Evolutionary conservation across 2,329 filamentous ascomycete genomes (phyloP).

Genomic region (Trichoderma asperellum): DNA sequence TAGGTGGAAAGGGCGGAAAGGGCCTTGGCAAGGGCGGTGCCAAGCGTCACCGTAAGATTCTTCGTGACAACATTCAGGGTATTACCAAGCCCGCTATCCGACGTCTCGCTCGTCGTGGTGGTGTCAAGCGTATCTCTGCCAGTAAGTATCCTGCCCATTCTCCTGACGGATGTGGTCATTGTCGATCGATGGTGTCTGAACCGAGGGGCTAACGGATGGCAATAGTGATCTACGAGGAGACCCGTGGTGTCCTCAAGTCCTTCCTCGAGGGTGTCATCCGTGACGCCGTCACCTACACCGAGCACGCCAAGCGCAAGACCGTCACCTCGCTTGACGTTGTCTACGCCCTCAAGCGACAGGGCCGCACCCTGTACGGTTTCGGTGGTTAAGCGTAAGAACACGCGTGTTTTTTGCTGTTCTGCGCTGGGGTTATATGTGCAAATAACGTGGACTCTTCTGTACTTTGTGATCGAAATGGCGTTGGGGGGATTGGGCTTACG

Average conservation of each 20-base stretch:
- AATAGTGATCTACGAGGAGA: conserved; percentile 76
- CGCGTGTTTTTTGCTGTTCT: conserved; percentile 29
- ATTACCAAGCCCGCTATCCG: conserved; percentile 98
- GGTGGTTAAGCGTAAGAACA: conserved; percentile 66
- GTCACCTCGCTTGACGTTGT: conserved; percentile 72
- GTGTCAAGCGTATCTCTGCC: conserved; percentile 99
- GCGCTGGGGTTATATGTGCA: conserved; percentile 28
- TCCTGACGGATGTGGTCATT: neutral
- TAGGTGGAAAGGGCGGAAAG: conserved; percentile 95
- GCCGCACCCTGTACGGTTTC: conserved; percentile 84
- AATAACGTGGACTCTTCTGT: conserved; percentile 28
- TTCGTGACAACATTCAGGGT: conserved; percentile 99
- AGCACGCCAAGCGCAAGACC: conserved; percentile 82
- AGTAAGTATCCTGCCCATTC: conserved; percentile 73
- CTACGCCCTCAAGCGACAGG: conserved; percentile 70
- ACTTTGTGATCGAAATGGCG: conserved; percentile 38
- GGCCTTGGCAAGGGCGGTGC: conserved; percentile 97
- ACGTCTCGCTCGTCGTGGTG: conserved; percentile 97
- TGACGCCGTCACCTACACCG: conserved; percentile 77
- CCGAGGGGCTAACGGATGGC: conserved; percentile 37
- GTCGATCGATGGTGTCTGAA: neutral
- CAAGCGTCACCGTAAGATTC: conserved; percentile 99
- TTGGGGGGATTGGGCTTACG: conserved; percentile 40
- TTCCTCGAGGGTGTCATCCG: conserved; percentile 78
- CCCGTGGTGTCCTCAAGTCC: conserved; percentile 75